Evolutionary conservation across 1,284 basidiomycete genomes (phyloP), one percentile per base, ranked within the genome.

Genomic region (Heterobasidion irregulare): DNA sequence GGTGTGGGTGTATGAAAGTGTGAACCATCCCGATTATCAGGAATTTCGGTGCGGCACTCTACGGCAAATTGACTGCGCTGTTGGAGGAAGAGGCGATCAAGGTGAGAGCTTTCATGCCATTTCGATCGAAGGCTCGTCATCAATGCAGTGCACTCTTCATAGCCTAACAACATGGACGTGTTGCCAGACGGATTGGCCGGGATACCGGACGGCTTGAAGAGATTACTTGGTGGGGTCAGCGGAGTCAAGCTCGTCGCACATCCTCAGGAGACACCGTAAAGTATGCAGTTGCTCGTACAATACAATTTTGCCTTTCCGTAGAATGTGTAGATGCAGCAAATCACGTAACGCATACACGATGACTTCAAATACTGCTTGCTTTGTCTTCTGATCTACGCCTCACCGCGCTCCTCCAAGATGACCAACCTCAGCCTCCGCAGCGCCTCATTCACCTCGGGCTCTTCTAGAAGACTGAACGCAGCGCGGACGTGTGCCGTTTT

Each of bases 401-500:
- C 46, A 16, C 46, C 46, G 46, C 46, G n/a, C 59, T 51, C 75
- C 68, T 33, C 74, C 55, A 80, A 65, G 51, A 94, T 74, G 4
- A 84, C 87, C 44, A 75, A 76, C 41, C 79, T 76, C 46, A 95
- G 70, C 58, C 93, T 74, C 61, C 71, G 72, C 63, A 94, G 72
- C 6, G 88, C 93, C 71, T 89, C 83, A 52, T 92, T 83, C 19
- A 90, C 84, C 33, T 86, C 75, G 19, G 82, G 78, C 58, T 83
- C 80, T 8, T 80, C 77, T n/a, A 86, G 74, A 54, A 92, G 66
- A 63, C 89, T 89, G 71, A 94, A 95, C 46, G 87, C 79, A 18
- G 89, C 86, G 33, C 92, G 80, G 32, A 95, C 85, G 66, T 87
- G 91, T 19, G 83, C 75, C 8, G 84, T 83, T 66, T 77, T 81